Percentiles rank a stretch among this genome's conserved stretches.
These are phyloP conservation scores for Tripterygium wilfordii DNA, from an alignment of 177 flowering plant genomes.

Conservation along the genomic window DNA sequence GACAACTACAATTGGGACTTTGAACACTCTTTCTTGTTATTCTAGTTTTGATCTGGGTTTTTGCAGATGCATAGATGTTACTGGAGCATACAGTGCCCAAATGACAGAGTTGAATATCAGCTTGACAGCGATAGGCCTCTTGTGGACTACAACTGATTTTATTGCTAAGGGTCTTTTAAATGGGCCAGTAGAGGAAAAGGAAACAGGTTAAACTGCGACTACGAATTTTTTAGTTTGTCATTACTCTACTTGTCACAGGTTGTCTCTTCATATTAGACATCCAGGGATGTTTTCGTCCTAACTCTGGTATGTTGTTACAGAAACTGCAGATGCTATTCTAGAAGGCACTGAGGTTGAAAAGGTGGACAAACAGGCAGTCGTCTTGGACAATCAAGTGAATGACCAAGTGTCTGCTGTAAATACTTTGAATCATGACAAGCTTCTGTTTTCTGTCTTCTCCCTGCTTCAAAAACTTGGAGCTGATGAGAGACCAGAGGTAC, in stretches of 20 bases:
- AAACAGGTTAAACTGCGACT: slow-evolving; percentile 34
- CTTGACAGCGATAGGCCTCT: slow-evolving; percentile 90
- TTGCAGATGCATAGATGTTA: slow-evolving; percentile 88
- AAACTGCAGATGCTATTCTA: slow-evolving; percentile 13
- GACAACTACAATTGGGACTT: too few species aligned
- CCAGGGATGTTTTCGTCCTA: too few species aligned
- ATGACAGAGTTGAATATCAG: slow-evolving; percentile 94
- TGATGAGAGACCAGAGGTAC: slow-evolving; percentile 98
- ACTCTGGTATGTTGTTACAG: slow-evolving; percentile 11
- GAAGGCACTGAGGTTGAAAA: slow-evolving; percentile 25
- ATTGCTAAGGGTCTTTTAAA: slow-evolving; percentile 60
- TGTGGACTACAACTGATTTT: slow-evolving; percentile 96
- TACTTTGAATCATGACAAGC: slow-evolving; percentile 43
- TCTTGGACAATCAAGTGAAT: slow-evolving; percentile 12
- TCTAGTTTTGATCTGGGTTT: too few species aligned
- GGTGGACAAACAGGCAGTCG: slow-evolving; percentile 18
- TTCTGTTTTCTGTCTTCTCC: slow-evolving; percentile 77
- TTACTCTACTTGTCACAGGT: background rate
- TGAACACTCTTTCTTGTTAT: too few species aligned
- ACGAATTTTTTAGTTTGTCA: background rate
- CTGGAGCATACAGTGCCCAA: slow-evolving; percentile 92
- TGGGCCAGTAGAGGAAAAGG: slow-evolving; percentile 31
- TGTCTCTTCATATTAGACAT: background rate
- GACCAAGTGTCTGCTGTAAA: slow-evolving; percentile 24
- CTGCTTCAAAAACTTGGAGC: slow-evolving; percentile 85